Evolutionary conservation across 257 asterid species (phyloP).

Genomic region (Voacanga thouarsii): DNA sequence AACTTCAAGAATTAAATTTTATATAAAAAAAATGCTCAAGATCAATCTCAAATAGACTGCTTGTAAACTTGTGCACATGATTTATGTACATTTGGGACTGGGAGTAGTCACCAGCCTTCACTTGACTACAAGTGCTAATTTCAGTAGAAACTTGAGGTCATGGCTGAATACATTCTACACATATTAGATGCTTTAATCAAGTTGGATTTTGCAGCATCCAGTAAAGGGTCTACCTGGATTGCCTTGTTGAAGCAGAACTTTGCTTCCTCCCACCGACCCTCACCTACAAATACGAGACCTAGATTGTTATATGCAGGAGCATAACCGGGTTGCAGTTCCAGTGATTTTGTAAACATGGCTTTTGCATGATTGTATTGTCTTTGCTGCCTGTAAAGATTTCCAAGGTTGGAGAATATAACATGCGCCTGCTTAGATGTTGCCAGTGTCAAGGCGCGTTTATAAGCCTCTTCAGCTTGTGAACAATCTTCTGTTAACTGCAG

Average conservation of each 20-base stretch:
- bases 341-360: conserved; percentile 91
- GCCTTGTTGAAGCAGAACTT: conserved; percentile 84
- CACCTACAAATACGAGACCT: conserved; percentile 91
- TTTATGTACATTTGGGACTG: not conserved
- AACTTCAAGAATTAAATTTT: too few species aligned
- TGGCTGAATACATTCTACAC: conserved; percentile 33
- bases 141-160: not conserved
- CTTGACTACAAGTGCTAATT: not conserved
- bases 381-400: conserved; percentile 77
- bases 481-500: conserved; percentile 74
- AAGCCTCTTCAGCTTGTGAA: conserved; percentile 76
- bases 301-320: conserved; percentile 97
- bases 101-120: not conserved
- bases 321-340: conserved; percentile 90
- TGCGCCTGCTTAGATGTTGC: conserved; percentile 76
- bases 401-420: conserved; percentile 74
- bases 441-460: conserved; percentile 69
- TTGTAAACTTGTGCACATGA: not conserved
- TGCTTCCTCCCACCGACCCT: conserved; percentile 79
- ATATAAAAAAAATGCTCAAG: too few species aligned
- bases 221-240: conserved; percentile 64
- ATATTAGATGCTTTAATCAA: conserved; percentile 51
- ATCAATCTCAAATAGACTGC: too few species aligned
- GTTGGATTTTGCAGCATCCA: conserved; percentile 96
- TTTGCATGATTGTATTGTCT: conserved; percentile 62